Evolutionary conservation across 2,329 filamentous ascomycete genomes (phyloP), one percentile per base, ranked within the genome.

Genomic region (Helicocarpus griseus): DNA sequence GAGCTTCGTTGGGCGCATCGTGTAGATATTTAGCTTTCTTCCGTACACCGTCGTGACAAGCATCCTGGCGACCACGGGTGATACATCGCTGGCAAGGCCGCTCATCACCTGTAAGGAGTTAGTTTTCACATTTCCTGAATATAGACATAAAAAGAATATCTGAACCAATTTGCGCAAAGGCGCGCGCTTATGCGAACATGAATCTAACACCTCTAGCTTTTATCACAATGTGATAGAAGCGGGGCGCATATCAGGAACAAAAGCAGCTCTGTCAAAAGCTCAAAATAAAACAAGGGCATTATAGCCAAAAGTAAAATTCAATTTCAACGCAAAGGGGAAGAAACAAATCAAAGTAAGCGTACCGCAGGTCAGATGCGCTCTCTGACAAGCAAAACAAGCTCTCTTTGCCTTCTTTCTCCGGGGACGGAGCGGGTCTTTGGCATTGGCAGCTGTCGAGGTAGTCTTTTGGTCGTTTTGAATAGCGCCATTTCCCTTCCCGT

Each of bases 21-120:
- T 97, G 90, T 52, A 98, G 86, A 69, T 98, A 98, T 69, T 98
- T 98, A 49, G 93, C 93, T 77, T 97, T 98, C 72, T 98, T 98
- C 57, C 93, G 86, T 48, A 97, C 89, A 50, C 93, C 93, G 65
- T 98, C 93, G 68, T 95, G 89, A 65, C 93, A 98, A 55, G 82
- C 82, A 66, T 95, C 89, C 62, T 89, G 87, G 21, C 97, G 80
- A 43, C 89, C 88, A 61, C 93, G 85, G 70, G 96, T 96, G 61
- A 97, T 89, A 68, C 93, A 98, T 63, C 93, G 79, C 64, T 89
- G 82, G 67, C 93, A 98, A 49, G 93, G 93, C 60, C 93, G 81
- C 69, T 98, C 91, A 67, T 98, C 93, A 63, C 91, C 93, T 97
- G 64, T 48, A 56, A 55, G 58, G 58, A 55, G 60, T 69, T 53